Percentiles rank a stretch among this genome's conserved stretches.
These are phyloP conservation scores for Picea abies DNA, from an alignment of 83 land plant genomes.

Conservation along the genomic window DNA sequence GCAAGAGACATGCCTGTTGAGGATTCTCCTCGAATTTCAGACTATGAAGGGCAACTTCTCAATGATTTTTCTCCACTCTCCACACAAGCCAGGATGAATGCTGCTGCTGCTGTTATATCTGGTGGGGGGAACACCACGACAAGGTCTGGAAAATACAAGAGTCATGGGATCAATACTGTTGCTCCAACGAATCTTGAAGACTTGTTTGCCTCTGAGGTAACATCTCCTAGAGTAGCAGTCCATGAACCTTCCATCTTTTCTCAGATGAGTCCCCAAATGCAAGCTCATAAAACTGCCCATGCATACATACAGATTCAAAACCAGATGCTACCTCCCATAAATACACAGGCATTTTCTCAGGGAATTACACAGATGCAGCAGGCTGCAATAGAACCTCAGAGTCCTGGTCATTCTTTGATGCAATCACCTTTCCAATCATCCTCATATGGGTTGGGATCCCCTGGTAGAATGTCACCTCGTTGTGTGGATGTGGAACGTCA, in stretches of 20 bases:
- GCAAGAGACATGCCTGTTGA: conserved; percentile 63
- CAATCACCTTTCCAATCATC: conserved; percentile 43
- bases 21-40: conserved; percentile 34
- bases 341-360: conserved; percentile 44
- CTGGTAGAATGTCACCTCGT: conserved; percentile 44
- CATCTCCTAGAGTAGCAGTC: conserved; percentile 48
- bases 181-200: conserved; percentile 75
- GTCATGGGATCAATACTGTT: conserved; percentile 30
- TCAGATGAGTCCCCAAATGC: conserved; percentile 26
- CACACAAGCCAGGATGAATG: conserved; percentile 26
- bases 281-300: conserved; percentile 39
- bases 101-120: conserved; percentile 24
- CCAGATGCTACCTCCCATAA: conserved; percentile 57
- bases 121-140: conserved; percentile 14
- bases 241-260: conserved; percentile 36
- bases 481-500: conserved; percentile 34
- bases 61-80: conserved; percentile 38
- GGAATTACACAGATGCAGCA: conserved; percentile 19
- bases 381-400: conserved; percentile 21
- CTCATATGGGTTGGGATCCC: conserved; percentile 16
- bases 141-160: conserved; percentile 26
- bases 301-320: conserved; percentile 46
- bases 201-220: conserved; percentile 62
- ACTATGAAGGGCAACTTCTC: conserved; percentile 49
- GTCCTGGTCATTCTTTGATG: conserved; percentile 36